Conservation (phyloP, 1,284 basidiomycete genomes). For the Kalmanozyma brasiliensis region DNA sequence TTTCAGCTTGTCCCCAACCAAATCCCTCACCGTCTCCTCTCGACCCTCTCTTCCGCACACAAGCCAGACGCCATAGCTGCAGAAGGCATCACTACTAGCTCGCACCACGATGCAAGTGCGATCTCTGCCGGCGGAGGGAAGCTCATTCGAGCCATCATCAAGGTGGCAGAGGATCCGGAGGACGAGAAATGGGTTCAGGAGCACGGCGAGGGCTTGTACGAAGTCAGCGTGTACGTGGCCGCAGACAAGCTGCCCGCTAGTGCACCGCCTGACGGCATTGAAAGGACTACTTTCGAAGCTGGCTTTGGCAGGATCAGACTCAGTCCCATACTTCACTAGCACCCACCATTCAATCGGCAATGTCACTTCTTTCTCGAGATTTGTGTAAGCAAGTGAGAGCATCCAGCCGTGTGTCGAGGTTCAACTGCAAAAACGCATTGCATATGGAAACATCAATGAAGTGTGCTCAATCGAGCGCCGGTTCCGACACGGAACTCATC, state of each 20-base stretch:
- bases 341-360: background rate
- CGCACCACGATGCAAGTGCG: slow-evolving; percentile 9
- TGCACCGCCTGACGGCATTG: slow-evolving; percentile 47
- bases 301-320: slow-evolving; percentile 30
- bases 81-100: slow-evolving; percentile 5
- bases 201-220: slow-evolving; percentile 50
- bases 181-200: slow-evolving; percentile 41
- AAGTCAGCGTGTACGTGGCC: slow-evolving; percentile 48
- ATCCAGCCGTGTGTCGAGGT: too few species aligned
- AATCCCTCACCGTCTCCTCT: slow-evolving; percentile 25
- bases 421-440: too few species aligned
- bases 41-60: slow-evolving; percentile 2
- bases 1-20: slow-evolving; percentile 29
- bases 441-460: too few species aligned
- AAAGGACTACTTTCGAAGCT: slow-evolving; percentile 30
- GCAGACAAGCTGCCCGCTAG: slow-evolving; percentile 33
- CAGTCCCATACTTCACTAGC: slow-evolving; percentile 35
- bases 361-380: background rate
- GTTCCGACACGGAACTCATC: too few species aligned
- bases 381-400: too few species aligned
- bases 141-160: slow-evolving; percentile 29
- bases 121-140: background rate
- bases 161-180: slow-evolving; percentile 44
- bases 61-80: slow-evolving; percentile 18
- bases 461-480: too few species aligned